Evolutionary conservation across 768 basidiomycete species (phyloP), one percentile per base, ranked within the genome.

Genomic region (Cystobasidium ongulense): DNA sequence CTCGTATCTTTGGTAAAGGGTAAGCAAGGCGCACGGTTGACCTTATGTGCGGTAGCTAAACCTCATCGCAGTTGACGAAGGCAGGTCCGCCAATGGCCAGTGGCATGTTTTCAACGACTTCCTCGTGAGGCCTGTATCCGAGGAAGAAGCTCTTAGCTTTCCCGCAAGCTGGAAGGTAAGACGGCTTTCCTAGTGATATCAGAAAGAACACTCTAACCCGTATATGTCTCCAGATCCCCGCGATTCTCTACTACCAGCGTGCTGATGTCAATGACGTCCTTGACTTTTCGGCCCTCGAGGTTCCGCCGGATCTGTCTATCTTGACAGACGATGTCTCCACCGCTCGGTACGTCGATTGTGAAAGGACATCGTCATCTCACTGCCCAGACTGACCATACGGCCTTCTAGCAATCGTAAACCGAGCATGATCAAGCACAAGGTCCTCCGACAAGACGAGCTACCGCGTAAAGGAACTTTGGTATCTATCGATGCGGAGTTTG

Each of bases 81-180:
- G 72, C 18, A 76, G 68, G 0, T 87, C 88, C 78, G 80, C 78
- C 65, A 76, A 76, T 23, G 78, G 76, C 27, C 86, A 87, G 0
- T 99, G 96, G 96, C 89, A 89, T 78, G 81, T 98, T 68, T 98
- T 98, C 87, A 99, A 99, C 79, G 96, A 99, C 79, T 99, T 99
- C 79, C 85, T 88, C 0, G 96, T 99, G 15, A 84, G 84, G 61
- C 90, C 90, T 71, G 87, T 97, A 35, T 83, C 89, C 1, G 90
- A 95, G 81, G 85, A 88, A 38, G 93, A 97, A 77, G 95, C 91
- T 0, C 81, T 98, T 73, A 88, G 88, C 78, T 93, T 96, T 79
- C 87, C 89, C 10, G 88, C 85, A n/a, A 84, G 84, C 57, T 99
- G 95, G 95, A 99, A 99, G 86, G 94, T 90, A 33, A 35, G 85